phyloP scores from a whole-genome alignment of 2,329 filamentous ascomycete genomes.

The Helotiales sp. region DNA sequence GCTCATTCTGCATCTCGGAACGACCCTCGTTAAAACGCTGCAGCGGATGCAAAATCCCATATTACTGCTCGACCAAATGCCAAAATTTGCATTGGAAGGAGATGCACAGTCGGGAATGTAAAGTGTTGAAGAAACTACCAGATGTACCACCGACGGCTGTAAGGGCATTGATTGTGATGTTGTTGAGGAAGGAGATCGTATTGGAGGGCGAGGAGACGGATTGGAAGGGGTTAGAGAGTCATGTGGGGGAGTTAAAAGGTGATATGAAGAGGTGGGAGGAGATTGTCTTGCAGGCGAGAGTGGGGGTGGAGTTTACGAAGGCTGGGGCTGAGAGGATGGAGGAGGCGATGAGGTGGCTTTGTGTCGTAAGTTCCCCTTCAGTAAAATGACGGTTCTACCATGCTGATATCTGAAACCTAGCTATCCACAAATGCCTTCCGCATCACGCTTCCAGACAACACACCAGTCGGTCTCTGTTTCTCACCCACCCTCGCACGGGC shows the following conservation, averaged over 20 bases:
- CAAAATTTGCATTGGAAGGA: slow-evolving; percentile 59
- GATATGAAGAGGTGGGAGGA: slow-evolving; percentile 46
- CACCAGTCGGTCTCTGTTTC: slow-evolving; percentile 59
- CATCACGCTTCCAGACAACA: slow-evolving; percentile 57
- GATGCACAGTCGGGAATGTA: slow-evolving; percentile 61
- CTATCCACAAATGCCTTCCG: slow-evolving; percentile 68
- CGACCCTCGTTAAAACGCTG: slow-evolving; percentile 45
- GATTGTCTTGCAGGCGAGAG: slow-evolving; percentile 54
- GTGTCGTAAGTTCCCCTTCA: slow-evolving; percentile 59
- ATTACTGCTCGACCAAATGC: slow-evolving; percentile 60
- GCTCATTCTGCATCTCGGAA: slow-evolving; percentile 37
- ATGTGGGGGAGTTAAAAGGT: slow-evolving; percentile 49
- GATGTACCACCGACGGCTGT: slow-evolving; percentile 56
- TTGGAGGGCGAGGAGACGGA: slow-evolving; percentile 42
- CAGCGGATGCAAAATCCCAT: slow-evolving; percentile 56
- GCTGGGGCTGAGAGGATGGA: slow-evolving; percentile 45
- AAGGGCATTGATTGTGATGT: slow-evolving; percentile 57
- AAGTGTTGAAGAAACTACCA: slow-evolving; percentile 49
- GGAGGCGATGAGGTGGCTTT: slow-evolving; percentile 54
- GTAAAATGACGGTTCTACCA: too few relatives aligned
- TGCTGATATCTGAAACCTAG: slow-evolving; percentile 44
- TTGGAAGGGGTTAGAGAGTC: slow-evolving; percentile 50
- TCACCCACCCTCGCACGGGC: slow-evolving; percentile 56
- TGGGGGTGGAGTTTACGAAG: slow-evolving; percentile 55
- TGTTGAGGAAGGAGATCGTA: slow-evolving; percentile 46